These are phyloP conservation scores for Saccharum spontaneum DNA, from an alignment of 176 grass and related monocot genomes.

Conservation along the genomic window DNA sequence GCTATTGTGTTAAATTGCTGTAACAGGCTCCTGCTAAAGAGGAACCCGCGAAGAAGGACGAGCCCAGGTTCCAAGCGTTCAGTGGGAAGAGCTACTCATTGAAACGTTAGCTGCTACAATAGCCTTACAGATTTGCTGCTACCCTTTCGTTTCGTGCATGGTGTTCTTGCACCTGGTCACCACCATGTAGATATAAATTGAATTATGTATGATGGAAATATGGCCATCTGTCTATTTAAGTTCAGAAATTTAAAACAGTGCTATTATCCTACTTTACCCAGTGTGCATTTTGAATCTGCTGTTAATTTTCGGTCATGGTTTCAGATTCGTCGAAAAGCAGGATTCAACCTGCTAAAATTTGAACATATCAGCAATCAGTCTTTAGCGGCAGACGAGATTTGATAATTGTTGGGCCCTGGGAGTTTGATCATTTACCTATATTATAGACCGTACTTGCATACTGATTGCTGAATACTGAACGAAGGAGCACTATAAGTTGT, in stretches of 20 bases:
- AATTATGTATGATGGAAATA: constrained; percentile 24
- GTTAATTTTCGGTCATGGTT: background rate
- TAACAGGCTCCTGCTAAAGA: constrained; percentile 54
- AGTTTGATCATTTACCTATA: background rate
- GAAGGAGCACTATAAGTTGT: background rate
- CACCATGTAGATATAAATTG: constrained; percentile 15
- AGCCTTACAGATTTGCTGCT: background rate
- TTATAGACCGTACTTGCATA: background rate
- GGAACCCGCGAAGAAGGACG: constrained; percentile 55
- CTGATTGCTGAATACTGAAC: background rate
- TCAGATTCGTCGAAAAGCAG: background rate
- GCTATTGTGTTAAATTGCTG: constrained; percentile 18
- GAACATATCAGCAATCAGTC: background rate
- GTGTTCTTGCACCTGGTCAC: background rate
- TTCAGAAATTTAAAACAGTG: background rate
- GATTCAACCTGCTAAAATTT: background rate
- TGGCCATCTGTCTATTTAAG: background rate
- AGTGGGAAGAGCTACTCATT: constrained; percentile 80
- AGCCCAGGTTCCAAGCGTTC: constrained; percentile 75
- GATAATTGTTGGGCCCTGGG: background rate
- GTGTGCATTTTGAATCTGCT: background rate
- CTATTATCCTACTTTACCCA: background rate
- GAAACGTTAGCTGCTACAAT: constrained; percentile 39
- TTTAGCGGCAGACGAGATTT: background rate
- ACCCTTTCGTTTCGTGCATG: background rate